Conservation (phyloP, 805 yeast species). For the Metschnikowia continentalis region DNA sequence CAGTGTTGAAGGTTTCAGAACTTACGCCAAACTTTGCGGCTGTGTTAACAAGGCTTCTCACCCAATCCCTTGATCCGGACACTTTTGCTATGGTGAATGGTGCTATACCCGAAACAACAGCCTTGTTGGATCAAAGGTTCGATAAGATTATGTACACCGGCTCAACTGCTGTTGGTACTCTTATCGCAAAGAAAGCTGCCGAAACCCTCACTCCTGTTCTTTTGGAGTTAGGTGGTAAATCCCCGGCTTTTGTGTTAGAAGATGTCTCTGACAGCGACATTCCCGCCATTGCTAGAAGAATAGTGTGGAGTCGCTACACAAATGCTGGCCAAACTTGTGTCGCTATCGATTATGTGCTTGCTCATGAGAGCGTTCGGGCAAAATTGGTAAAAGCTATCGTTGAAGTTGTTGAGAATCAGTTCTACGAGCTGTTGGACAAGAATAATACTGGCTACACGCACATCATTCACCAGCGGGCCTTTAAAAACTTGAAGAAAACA, state of each 20-base stretch:
- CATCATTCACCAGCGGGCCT: conserved; percentile 54
- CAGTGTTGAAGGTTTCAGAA: conserved; percentile 75
- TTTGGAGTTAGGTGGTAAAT: conserved; percentile 89
- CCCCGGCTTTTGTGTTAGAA: conserved; percentile 71
- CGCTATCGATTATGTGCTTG: conserved; percentile 77
- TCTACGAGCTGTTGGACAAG: conserved; percentile 40
- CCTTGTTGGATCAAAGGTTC: conserved; percentile 56
- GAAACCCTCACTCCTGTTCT: conserved; percentile 74
- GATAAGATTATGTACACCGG: conserved; percentile 91
- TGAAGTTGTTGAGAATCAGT: conserved; percentile 36
- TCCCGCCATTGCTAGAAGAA: conserved; percentile 49
- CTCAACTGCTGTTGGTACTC: conserved; percentile 66
- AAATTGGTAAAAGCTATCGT: conserved; percentile 44
- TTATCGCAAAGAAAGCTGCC: conserved; percentile 80
- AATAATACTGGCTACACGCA: conserved; percentile 46
- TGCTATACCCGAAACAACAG: conserved; percentile 49
- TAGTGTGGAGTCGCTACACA: conserved; percentile 71
- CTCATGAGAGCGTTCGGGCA: conserved; percentile 55
- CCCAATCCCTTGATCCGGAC: conserved; percentile 50
- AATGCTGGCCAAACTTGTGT: conserved; percentile 92
- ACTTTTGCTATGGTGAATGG: conserved; percentile 68
- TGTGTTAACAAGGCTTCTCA: conserved; percentile 53
- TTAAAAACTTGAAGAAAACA: conserved; percentile 39
- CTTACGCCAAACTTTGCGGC: conserved; percentile 57
- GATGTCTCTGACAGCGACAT: conserved; percentile 43